Percentiles rank a stretch among this genome's conserved stretches.
Conservation (phyloP, 176 grass and related monocot genomes). For the Phoenix roebelenii region DNA sequence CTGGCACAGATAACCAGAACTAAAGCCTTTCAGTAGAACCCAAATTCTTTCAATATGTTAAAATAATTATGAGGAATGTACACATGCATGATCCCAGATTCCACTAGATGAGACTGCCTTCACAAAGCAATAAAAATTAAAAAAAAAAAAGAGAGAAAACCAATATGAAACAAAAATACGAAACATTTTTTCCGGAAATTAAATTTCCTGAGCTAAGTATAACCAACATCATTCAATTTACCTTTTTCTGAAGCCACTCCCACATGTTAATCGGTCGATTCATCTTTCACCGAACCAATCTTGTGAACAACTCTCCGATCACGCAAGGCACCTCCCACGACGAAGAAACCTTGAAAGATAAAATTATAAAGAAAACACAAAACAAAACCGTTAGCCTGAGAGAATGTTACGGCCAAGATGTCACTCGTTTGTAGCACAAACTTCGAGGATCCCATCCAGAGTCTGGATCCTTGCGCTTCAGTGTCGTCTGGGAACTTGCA, state of each 20-base stretch:
- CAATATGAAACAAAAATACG: not conserved
- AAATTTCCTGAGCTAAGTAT: not conserved
- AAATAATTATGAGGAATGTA: not conserved
- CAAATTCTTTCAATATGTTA: too few species aligned
- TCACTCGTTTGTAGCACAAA: not conserved
- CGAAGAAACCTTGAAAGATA: not conserved
- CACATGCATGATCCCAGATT: not conserved
- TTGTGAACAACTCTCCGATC: not conserved
- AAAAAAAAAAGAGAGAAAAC: not conserved
- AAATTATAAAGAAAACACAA: not conserved
- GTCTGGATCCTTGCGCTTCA: slow-evolving; percentile 16
- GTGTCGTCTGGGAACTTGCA: not conserved
- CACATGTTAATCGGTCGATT: not conserved
- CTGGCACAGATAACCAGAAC: too few species aligned
- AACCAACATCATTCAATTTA: not conserved
- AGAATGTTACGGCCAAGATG: not conserved
- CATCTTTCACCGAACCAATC: not conserved
- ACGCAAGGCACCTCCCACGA: not conserved
- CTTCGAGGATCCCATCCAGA: slow-evolving; percentile 1
- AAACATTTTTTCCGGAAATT: not conserved
- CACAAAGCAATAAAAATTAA: not conserved
- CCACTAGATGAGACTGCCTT: not conserved
- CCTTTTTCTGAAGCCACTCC: not conserved
- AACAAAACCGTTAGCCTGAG: not conserved
- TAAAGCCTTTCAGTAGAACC: too few species aligned